Evolutionary conservation across 768 basidiomycete species (phyloP), one percentile per base, ranked within the genome.

Genomic region (Russula griseocarnosa): DNA sequence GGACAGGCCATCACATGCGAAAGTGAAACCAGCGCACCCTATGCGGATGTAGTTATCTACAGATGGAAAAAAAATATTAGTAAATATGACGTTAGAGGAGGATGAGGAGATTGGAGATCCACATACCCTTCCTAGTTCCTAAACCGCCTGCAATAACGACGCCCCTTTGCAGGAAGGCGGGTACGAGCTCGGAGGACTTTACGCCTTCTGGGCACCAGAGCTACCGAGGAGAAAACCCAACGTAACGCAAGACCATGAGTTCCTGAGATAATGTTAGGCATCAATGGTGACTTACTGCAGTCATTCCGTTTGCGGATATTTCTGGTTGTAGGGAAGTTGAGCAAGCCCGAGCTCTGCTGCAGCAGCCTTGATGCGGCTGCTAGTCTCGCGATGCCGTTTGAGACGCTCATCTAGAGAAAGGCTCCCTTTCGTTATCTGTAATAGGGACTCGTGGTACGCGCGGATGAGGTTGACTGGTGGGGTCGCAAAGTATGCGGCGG

Each of bases 401-500:
- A 98, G 88, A 8, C 95, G 86, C 54, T 93, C 86, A 62, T 86
- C 80, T 42, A 98, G 82, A 1, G 91, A 85, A 3, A 84, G 81
- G 1, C 79, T 69, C 7, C 76, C 77, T 70, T 79, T 79, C 7
- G 84, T 87, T 75, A 99, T 92, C 65, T 82, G 79, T 28, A 75
- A 74, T 57, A 99, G 82, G 10, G 94, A 88, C n/a, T 85, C 82
- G 71, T 88, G 86, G 74, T 91, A 92, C 2, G 97, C 92, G 74
- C 93, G 91, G 71, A 98, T 85, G 69, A 99, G 84, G 77, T 97
- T 96, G 63, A 95, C 91, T 9, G 94, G 94, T 2, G 94, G 92
- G 0, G 94, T 98, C 9, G 95, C 96, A 74, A 98, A 98, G 79
- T 98, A 98, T 22, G 87, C 87, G 0, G 92, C 81, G 13, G 76